Percentiles rank a stretch among this genome's conserved stretches.
phyloP scores from a whole-genome alignment of 176 grass and related monocot genomes.

The Thalia dealbata region DNA sequence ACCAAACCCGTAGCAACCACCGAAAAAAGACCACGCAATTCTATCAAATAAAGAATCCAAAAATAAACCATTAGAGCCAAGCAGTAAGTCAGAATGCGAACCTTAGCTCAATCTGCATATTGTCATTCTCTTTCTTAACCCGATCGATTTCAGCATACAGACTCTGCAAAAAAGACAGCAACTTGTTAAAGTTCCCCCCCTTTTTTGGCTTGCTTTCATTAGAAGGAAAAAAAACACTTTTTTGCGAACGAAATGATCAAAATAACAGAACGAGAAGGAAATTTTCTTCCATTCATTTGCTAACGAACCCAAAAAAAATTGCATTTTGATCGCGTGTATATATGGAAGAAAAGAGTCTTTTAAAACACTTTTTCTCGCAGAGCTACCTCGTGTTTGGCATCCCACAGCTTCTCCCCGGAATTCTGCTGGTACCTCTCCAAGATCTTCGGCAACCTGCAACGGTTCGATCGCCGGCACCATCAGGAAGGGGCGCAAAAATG shows the following conservation, averaged over 20 bases:
- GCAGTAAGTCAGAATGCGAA: conserved; percentile 7
- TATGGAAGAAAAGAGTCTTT: background rate
- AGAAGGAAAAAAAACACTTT: background rate
- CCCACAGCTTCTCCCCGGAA: conserved; percentile 91
- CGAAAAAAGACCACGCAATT: background rate
- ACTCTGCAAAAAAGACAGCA: conserved; percentile 45
- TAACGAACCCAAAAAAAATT: background rate
- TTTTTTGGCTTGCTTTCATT: background rate
- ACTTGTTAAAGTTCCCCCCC: background rate
- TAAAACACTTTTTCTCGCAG: conserved; percentile 1
- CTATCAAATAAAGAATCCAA: background rate
- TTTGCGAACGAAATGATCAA: background rate
- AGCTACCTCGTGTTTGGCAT: conserved; percentile 86
- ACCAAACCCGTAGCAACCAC: background rate
- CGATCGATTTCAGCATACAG: conserved; percentile 80
- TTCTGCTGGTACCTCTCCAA: conserved; percentile 95
- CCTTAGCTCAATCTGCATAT: conserved; percentile 97
- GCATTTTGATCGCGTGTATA: background rate
- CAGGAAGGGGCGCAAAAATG: no score
- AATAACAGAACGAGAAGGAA: background rate
- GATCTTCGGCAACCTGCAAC: conserved; percentile 56
- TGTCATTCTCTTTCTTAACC: conserved; percentile 95
- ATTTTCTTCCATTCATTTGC: background rate
- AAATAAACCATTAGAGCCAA: background rate
- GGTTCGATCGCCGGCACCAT: no score